A percentile compares a stretch with the other conserved stretches of the same genome.
These are phyloP conservation scores for Euphorbia tirucalli DNA, from an alignment of 345 rosid species.

Conservation along the genomic window DNA sequence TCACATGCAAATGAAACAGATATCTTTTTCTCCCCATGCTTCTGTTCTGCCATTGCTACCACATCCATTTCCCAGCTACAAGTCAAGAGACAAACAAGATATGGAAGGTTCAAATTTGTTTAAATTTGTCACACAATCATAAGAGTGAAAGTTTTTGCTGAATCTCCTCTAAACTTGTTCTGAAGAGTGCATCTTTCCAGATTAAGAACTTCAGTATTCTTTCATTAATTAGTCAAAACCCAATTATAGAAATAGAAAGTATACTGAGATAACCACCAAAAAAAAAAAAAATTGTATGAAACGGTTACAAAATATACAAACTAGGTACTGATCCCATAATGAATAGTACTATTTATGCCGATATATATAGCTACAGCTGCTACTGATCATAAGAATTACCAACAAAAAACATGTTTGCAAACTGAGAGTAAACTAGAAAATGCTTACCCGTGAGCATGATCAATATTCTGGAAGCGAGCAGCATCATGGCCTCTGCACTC, in stretches of 20 bases:
- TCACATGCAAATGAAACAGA: slow-evolving; percentile 73
- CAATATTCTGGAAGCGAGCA: slow-evolving; percentile 67
- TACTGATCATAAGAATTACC: background rate
- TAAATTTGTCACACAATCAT: background rate
- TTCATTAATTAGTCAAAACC: background rate
- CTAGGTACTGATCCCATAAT: background rate
- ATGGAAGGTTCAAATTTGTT: background rate
- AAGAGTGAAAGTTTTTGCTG: background rate
- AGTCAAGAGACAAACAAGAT: background rate
- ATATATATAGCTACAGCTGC: background rate
- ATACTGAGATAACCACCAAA: no score
- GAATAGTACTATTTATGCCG: background rate
- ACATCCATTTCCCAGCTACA: slow-evolving; percentile 82
- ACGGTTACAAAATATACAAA: background rate
- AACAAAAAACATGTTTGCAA: background rate
- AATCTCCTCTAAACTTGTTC: background rate
- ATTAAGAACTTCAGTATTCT: background rate
- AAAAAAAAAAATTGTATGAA: background rate
- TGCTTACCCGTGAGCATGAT: slow-evolving; percentile 84
- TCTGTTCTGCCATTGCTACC: slow-evolving; percentile 62
- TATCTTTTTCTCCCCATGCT: slow-evolving; percentile 61
- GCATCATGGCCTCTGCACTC: slow-evolving; percentile 97
- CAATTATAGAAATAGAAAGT: background rate
- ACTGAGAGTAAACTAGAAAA: slow-evolving; percentile 1
- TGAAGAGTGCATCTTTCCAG: background rate